phyloP scores from a whole-genome alignment of 805 yeast genomes.

The Candida oleophila region DNA sequence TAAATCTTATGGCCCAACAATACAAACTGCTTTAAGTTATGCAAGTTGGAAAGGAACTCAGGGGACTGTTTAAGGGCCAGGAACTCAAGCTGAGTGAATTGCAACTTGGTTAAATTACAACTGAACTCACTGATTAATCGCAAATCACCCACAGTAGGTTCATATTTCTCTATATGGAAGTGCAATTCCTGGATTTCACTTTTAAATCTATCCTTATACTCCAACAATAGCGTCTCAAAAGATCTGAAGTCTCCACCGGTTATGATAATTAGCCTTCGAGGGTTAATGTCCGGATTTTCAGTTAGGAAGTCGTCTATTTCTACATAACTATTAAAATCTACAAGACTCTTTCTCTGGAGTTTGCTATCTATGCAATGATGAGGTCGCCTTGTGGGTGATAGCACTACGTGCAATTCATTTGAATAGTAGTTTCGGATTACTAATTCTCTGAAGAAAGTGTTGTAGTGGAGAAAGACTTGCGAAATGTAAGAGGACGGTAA shows the following conservation, averaged over 20 bases:
- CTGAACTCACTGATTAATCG: constrained; percentile 19
- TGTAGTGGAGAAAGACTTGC: constrained; percentile 21
- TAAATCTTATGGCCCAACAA: constrained; percentile 31
- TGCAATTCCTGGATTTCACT: constrained; percentile 18
- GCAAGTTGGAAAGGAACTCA: constrained; percentile 10
- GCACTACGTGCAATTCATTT: constrained; percentile 31
- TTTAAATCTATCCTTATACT: constrained; percentile 17
- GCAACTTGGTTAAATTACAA: constrained; percentile 28
- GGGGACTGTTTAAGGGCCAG: constrained; percentile 6
- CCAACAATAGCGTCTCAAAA: constrained; percentile 20
- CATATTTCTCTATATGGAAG: constrained; percentile 26
- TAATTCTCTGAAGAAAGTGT: constrained; percentile 16
- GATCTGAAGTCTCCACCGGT: constrained; percentile 32
- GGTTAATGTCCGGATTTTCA: constrained; percentile 27
- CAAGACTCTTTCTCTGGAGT: constrained; percentile 10
- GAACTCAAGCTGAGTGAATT: constrained; percentile 25
- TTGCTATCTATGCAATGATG: constrained; percentile 7
- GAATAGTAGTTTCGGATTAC: constrained; percentile 25
- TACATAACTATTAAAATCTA: constrained; percentile 23
- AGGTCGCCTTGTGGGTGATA: constrained; percentile 30
- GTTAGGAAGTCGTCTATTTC: constrained; percentile 33
- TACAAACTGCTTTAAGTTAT: constrained; percentile 23
- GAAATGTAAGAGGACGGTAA: constrained; percentile 20
- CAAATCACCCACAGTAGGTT: constrained; percentile 18
- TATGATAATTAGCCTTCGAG: constrained; percentile 23